Conservation (phyloP, 352 stramenopile genomes). For the Globisporangium lucens region DNA sequence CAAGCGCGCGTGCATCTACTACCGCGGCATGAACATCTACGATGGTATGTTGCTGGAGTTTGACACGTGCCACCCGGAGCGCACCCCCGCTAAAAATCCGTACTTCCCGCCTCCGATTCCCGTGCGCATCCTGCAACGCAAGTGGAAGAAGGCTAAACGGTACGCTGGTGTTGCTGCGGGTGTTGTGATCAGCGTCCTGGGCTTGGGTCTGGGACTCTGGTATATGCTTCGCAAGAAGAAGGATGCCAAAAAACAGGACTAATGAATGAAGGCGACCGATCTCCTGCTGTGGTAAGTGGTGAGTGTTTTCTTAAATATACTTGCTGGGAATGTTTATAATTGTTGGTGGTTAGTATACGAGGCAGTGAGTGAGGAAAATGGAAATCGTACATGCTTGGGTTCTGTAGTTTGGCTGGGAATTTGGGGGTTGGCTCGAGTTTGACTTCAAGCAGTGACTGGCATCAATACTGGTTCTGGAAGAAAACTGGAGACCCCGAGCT, state of each 20-base stretch:
- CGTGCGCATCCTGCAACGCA: conserved; percentile 50
- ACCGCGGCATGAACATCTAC: conserved; percentile 58
- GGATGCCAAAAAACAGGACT: not conserved
- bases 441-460: not conserved
- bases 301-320: conserved; percentile 2
- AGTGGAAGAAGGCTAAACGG: conserved; percentile 55
- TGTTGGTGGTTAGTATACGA: not conserved
- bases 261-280: not conserved
- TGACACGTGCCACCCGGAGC: conserved; percentile 69
- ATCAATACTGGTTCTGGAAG: conserved; percentile 23
- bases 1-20: conserved; percentile 60
- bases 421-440: not conserved
- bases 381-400: not conserved
- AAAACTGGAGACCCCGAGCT: conserved; percentile 58
- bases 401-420: not conserved
- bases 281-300: not conserved
- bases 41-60: conserved; percentile 66
- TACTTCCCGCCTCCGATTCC: conserved; percentile 65
- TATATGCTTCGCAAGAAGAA: not conserved
- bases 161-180: not conserved
- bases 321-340: not conserved
- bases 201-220: not conserved
- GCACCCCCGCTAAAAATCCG: conserved; percentile 42
- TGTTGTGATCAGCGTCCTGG: not conserved
- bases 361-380: not conserved